Evolutionary conservation across 192 early-diverging fungal genomes (phyloP), one percentile per base, ranked within the genome.

Genomic region (Gamsiella multidivaricata): DNA sequence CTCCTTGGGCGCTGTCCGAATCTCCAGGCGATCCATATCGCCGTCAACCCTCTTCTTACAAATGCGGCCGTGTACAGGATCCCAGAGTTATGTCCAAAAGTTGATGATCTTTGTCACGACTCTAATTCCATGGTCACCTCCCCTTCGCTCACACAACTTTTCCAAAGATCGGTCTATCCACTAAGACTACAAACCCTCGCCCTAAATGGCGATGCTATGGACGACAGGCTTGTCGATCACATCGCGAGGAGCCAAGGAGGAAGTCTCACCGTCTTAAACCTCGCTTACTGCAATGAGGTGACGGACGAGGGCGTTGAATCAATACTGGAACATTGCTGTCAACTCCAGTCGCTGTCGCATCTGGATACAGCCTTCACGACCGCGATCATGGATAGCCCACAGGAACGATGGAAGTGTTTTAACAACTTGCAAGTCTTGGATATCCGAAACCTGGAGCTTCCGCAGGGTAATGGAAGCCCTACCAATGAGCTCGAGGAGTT

Each of bases 371-470:
- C 25, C 2, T 22, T 49, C 47, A 39, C 61, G 3, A 18, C 4
- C 2, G 47, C 36, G 33, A 32, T 63, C 50, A 63, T 63, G 61
- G 34, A 20, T 0, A 34, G 49, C 22, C 33, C 33, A 6, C 61
- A 52, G 33, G 49, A 63, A 17, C 18, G 36, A 32, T 63, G 61
- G 61, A 15, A n/a, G 1, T 63, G 61, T n/a, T 63, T 34, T 22
- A 31, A 28, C 12, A 63, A 33, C 5, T 23, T 63, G 7, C n/a
- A 52, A 25, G 46, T 22, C 0, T 23, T 63, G 33, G 49, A 63
- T 15, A 26, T 63, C 0, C 60, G 60, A 0, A 10, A 50, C 45
- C 45, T 41, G 14, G 39, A 25, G 39, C 18, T 46, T 9, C 6
- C 59, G 31, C 10, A 22, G 11, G 46, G 50, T 12, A 46, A 62